Conservation (phyloP, 306 rosid species). For the Castanea crenata region DNA sequence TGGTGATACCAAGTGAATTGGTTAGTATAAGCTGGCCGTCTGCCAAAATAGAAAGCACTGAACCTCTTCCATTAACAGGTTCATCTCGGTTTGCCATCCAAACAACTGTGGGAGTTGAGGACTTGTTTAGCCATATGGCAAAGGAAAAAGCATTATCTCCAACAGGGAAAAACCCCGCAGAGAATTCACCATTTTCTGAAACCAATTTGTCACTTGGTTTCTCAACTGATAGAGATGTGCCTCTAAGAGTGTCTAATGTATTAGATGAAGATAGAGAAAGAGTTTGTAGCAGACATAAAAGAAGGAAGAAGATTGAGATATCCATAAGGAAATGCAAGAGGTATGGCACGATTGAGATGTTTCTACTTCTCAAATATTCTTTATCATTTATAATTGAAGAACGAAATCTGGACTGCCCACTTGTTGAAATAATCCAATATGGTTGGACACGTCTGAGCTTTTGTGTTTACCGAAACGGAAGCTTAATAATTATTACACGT, state of each 20-base stretch:
- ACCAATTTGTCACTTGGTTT: conserved; percentile 13
- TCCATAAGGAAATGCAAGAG: conserved; percentile 23
- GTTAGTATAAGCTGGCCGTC: conserved; percentile 40
- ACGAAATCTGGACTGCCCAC: too few species aligned
- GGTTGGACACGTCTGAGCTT: too few species aligned
- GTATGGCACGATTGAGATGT: too few species aligned
- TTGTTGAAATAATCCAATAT: too few species aligned
- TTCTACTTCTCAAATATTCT: too few species aligned
- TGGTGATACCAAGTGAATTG: conserved; percentile 30
- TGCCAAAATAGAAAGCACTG: conserved; percentile 35
- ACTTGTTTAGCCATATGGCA: conserved; percentile 39
- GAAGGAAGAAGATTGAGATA: conserved; percentile 4
- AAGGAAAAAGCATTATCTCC: conserved; percentile 60
- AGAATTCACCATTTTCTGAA: conserved; percentile 46
- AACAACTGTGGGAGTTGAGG: conserved; percentile 34
- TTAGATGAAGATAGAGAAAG: conserved; percentile 23
- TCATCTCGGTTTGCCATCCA: conserved; percentile 63
- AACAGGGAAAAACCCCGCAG: conserved; percentile 45
- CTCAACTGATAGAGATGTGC: conserved; percentile 41
- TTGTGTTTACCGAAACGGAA: too few species aligned
- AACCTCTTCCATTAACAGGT: conserved; percentile 50
- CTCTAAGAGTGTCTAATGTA: conserved; percentile 28
- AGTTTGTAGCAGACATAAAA: conserved; percentile 10
- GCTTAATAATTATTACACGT: too few species aligned
- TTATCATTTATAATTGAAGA: too few species aligned